Percentiles rank a stretch among this genome's conserved stretches.
Conservation (phyloP, 306 rosid genomes). For the Vachellia pachyceras region DNA sequence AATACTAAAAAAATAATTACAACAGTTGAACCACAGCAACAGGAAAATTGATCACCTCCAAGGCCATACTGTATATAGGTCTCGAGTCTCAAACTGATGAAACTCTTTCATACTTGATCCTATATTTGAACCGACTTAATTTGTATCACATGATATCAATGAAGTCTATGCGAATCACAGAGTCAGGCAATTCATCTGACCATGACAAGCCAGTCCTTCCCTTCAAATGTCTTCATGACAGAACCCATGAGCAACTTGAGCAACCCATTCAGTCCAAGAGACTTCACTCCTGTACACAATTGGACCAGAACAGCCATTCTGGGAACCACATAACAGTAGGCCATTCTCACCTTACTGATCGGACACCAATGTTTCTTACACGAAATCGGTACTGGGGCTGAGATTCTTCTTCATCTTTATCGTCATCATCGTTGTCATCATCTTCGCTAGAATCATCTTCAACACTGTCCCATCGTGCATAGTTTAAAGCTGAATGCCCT, state of each 20-base stretch:
- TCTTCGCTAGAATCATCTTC: conserved; percentile 95
- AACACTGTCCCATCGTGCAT: conserved; percentile 90
- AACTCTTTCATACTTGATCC: neutral
- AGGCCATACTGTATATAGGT: neutral
- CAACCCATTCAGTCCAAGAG: conserved; percentile 12
- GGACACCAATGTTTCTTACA: conserved; percentile 76
- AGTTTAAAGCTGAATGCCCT: conserved; percentile 90
- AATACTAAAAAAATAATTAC: neutral
- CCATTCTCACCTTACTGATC: conserved; percentile 69
- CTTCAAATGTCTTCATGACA: conserved; percentile 29
- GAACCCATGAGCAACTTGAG: conserved; percentile 33
- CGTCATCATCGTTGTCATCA: conserved; percentile 14
- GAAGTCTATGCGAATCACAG: neutral
- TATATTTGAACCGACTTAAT: neutral
- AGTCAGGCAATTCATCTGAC: neutral
- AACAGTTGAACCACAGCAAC: neutral
- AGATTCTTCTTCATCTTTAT: conserved; percentile 51
- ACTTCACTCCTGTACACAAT: conserved; percentile 8
- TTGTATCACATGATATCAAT: neutral
- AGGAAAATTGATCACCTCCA: neutral
- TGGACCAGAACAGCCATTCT: conserved; percentile 14
- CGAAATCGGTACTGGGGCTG: conserved; percentile 81
- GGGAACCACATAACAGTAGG: conserved; percentile 4
- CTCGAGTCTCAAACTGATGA: neutral
- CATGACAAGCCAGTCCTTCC: conserved; percentile 6